Evolutionary conservation across 2,329 filamentous ascomycete species (phyloP).

Genomic region (Pyrenophora graminea): DNA sequence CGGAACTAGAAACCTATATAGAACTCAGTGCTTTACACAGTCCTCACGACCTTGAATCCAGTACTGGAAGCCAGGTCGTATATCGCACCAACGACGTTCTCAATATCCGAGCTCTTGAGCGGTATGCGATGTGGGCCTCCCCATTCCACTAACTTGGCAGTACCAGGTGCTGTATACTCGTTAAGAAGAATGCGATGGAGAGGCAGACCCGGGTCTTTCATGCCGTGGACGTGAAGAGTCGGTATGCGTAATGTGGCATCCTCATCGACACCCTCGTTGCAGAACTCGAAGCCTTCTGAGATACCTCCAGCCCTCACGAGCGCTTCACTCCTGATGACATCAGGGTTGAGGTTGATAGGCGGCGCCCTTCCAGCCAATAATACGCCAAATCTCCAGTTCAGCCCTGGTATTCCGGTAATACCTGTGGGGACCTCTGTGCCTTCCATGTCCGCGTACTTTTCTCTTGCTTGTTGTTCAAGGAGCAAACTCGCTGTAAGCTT

Average conservation of each 20-base stretch:
- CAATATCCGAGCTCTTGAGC: conserved; percentile 68
- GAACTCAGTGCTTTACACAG: conserved; percentile 20
- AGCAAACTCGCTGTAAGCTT: conserved; percentile 54
- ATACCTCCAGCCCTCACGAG: conserved; percentile 50
- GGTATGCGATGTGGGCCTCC: conserved; percentile 73
- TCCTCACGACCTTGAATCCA: conserved; percentile 47
- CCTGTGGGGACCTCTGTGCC: conserved; percentile 26
- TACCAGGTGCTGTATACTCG: conserved; percentile 63
- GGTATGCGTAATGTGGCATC: conserved; percentile 59
- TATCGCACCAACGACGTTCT: conserved; percentile 58
- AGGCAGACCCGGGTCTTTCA: conserved; percentile 63
- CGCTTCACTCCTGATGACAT: conserved; percentile 40
- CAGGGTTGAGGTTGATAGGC: conserved; percentile 57
- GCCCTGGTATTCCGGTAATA: conserved; percentile 28
- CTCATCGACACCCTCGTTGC: conserved; percentile 42
- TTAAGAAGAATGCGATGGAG: conserved; percentile 61
- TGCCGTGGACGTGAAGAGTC: conserved; percentile 70
- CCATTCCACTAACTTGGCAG: conserved; percentile 69
- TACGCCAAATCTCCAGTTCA: conserved; percentile 63
- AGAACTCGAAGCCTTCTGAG: conserved; percentile 48
- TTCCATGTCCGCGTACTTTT: conserved; percentile 35
- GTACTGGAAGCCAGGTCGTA: conserved; percentile 57
- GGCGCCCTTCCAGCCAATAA: conserved; percentile 66
- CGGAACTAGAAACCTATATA: no score
- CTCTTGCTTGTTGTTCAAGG: conserved; percentile 63